Conservation (phyloP, 169 alveolate species). For the Plasmodium ovale region DNA sequence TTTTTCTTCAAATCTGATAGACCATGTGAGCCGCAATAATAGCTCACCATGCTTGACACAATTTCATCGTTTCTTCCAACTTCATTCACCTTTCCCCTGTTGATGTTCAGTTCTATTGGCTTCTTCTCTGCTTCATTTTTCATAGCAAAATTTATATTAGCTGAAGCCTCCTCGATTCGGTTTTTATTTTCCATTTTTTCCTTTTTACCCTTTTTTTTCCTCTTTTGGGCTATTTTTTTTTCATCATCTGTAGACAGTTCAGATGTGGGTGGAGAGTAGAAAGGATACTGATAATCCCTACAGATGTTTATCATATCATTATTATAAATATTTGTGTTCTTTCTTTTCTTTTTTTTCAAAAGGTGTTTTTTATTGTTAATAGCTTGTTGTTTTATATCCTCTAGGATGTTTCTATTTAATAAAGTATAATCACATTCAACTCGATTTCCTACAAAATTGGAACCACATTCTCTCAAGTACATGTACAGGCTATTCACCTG, state of each 20-base stretch:
- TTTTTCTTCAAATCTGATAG: neutral
- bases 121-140: neutral
- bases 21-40: neutral
- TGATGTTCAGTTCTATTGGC: neutral
- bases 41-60: too few species aligned
- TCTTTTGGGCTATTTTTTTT: neutral
- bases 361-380: constrained; percentile 9
- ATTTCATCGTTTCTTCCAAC: too few species aligned
- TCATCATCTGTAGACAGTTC: constrained; percentile 46
- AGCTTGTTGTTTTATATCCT: constrained; percentile 7
- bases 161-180: neutral
- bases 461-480: constrained; percentile 13
- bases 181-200: constrained; percentile 2
- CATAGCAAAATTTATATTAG: neutral
- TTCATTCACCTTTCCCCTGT: too few species aligned
- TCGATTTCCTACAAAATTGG: constrained; percentile 17
- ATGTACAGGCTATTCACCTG: constrained; percentile 37
- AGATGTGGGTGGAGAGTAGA: constrained; percentile 61
- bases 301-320: constrained; percentile 40
- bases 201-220: constrained; percentile 13
- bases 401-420: constrained; percentile 3
- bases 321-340: constrained; percentile 8
- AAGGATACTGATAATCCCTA: constrained; percentile 76
- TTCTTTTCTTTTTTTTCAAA: constrained; percentile 20
- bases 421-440: constrained; percentile 18